phyloP scores from a whole-genome alignment of 2,329 filamentous ascomycete genomes.

The Biscogniauxia marginata region DNA sequence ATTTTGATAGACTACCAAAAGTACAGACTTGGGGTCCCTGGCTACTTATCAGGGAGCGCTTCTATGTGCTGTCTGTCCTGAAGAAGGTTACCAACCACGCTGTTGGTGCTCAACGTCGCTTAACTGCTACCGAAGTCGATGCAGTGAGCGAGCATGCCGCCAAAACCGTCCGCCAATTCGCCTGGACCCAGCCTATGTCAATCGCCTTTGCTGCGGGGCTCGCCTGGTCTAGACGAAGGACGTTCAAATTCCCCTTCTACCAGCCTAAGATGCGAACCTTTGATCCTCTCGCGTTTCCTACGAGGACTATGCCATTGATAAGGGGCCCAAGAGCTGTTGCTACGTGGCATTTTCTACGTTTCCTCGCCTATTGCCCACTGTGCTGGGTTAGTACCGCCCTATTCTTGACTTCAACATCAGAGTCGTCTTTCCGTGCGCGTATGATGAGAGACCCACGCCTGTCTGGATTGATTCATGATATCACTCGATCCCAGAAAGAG shows the following conservation, averaged over 20 bases:
- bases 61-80: slow-evolving; percentile 8
- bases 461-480: slow-evolving; percentile 8
- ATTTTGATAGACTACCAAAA: slow-evolving; percentile 24
- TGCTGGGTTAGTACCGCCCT: slow-evolving; percentile 25
- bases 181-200: slow-evolving; percentile 30
- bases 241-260: slow-evolving; percentile 42
- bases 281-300: slow-evolving; percentile 33
- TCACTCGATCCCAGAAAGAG: slow-evolving; percentile 19
- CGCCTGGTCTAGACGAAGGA: slow-evolving; percentile 30
- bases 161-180: slow-evolving; percentile 30
- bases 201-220: slow-evolving; percentile 22
- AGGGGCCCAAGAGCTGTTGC: slow-evolving; percentile 25
- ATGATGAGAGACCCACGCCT: slow-evolving; percentile 32
- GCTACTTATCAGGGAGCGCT: neutral
- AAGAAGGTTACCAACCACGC: slow-evolving; percentile 7
- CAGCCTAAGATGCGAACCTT: slow-evolving; percentile 33
- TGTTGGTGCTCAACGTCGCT: slow-evolving; percentile 13
- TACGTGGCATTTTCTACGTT: slow-evolving; percentile 38
- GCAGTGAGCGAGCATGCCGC: slow-evolving; percentile 24
- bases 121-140: slow-evolving; percentile 29
- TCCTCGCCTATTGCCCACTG: slow-evolving; percentile 33
- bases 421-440: slow-evolving; percentile 20
- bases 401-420: slow-evolving; percentile 32
- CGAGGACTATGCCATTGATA: slow-evolving; percentile 18
- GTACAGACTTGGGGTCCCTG: slow-evolving; percentile 13